These are phyloP conservation scores for Centaurea solstitialis DNA, from an alignment of 129 eudicot genomes.

Conservation along the genomic window DNA sequence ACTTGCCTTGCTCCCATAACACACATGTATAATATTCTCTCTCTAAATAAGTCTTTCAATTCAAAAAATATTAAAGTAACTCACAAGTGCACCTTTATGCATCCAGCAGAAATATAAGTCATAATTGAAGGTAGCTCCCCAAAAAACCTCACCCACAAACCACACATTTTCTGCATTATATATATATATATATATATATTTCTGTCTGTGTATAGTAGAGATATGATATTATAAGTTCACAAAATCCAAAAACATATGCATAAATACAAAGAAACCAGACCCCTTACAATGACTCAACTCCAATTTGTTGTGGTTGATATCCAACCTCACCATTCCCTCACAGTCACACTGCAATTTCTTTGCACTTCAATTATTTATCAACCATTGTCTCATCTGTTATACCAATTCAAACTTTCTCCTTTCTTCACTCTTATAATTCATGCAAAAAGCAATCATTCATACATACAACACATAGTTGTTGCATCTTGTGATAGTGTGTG, in stretches of 20 bases:
- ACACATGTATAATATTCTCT: background rate
- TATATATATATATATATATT: background rate
- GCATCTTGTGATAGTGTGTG: background rate
- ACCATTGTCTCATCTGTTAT: slow-evolving; percentile 18
- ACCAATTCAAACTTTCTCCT: background rate
- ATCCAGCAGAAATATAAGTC: slow-evolving; percentile 25
- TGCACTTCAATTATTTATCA: slow-evolving; percentile 13
- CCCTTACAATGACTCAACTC: slow-evolving; percentile 29
- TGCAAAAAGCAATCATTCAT: slow-evolving; percentile 1
- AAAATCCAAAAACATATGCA: slow-evolving; percentile 42
- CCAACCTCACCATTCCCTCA: slow-evolving; percentile 45
- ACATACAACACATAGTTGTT: background rate
- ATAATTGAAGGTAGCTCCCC: slow-evolving; percentile 26
- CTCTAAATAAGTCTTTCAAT: background rate
- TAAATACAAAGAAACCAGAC: slow-evolving; percentile 46
- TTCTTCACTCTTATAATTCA: background rate
- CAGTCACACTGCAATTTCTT: slow-evolving; percentile 34
- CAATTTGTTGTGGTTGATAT: slow-evolving; percentile 72
- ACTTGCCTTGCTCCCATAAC: slow-evolving; percentile 11
- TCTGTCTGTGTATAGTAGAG: background rate
- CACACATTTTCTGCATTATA: slow-evolving; percentile 18
- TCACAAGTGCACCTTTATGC: slow-evolving; percentile 56
- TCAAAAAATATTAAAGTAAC: slow-evolving; percentile 30
- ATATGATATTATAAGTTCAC: slow-evolving; percentile 19
- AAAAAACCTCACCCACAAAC: slow-evolving; percentile 64